Base-by-base conservation (phyloP, 208 protist genomes). In the Trypanosoma theileri region DNA sequence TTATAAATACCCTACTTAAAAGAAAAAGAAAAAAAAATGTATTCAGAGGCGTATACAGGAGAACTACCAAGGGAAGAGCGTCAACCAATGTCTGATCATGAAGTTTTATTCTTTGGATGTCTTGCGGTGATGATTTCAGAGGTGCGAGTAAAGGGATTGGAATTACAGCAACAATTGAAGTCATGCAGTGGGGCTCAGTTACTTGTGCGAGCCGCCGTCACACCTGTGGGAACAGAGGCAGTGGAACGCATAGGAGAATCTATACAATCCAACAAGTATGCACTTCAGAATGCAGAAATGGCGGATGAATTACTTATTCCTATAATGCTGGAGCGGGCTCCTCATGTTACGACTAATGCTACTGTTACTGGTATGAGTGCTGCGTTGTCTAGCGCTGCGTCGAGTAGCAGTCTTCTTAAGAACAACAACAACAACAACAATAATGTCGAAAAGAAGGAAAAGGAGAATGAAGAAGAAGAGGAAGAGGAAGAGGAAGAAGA, bases 101-200 rank as follows among this genome's bases (percentile, higher is more conserved):
- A 92, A 16, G 69, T 88, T 0, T 51, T 92, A 14, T 91, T 90
- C 58, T 85, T 90, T 66, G 88, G 85, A 51, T 86, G 73, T 48
- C 19, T 94, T 58, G 68, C 71, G 24, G 73, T 77, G 59, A 81
- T 71, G 57, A 67, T 91, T 24, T 73, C 83, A 42, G 84, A 80
- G 21, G 66, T 85, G 57, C 66, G 75, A 4, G 81, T 89, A 40
- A 63, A 76, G 41, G 67, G 88, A n/a, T 66, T 69, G 14, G 70
- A 50, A 17, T 69, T 84, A 13, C 55, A 80, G 2, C 41, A 61
- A 14, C 71, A 84, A 46, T 71, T 89, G 44, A 55, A 70, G 45
- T 53, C 77, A 21, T 59, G 81, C 28, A 50, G 75, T 56, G 66
- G 65, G 11, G 60, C 69, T 9, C 52, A 56, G 16, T 65, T 94